A percentile compares a stretch with the other conserved stretches of the same genome.
These are phyloP conservation scores for Apiospora arundinis DNA, from an alignment of 2,329 filamentous ascomycete species.

Conservation along the genomic window DNA sequence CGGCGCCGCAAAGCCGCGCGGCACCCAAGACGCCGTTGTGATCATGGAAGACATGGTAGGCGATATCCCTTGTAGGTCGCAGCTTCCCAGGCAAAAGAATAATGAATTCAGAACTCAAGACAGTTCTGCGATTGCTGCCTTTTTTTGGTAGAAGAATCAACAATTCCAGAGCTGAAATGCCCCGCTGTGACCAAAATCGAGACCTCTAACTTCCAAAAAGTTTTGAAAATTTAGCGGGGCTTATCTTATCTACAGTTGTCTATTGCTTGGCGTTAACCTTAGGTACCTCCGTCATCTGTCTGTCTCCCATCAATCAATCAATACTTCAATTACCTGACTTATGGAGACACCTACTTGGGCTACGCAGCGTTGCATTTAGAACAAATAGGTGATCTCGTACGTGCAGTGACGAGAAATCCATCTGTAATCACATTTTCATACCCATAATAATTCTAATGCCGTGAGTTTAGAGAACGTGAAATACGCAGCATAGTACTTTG, in stretches of 20 bases:
- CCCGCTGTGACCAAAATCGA: slow-evolving; percentile 28
- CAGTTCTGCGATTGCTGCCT: slow-evolving; percentile 21
- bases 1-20: slow-evolving; percentile 76
- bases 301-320: no score
- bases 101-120: background rate
- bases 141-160: slow-evolving; percentile 12
- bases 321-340: no score
- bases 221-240: slow-evolving; percentile 31
- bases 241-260: slow-evolving; percentile 25
- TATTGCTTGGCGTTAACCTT: background rate
- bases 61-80: slow-evolving; percentile 28
- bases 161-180: slow-evolving; percentile 23
- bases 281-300: no score
- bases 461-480: background rate
- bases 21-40: slow-evolving; percentile 77
- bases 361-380: no score
- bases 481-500: background rate
- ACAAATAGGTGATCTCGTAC: background rate
- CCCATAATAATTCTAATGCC: no score
- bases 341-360: no score
- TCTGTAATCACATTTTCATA: background rate
- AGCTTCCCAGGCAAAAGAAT: slow-evolving; percentile 4
- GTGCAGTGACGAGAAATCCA: background rate
- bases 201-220: slow-evolving; percentile 22
- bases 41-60: slow-evolving; percentile 71